Conservation (phyloP, 129 eudicot species). For the Flaveria brownii region DNA sequence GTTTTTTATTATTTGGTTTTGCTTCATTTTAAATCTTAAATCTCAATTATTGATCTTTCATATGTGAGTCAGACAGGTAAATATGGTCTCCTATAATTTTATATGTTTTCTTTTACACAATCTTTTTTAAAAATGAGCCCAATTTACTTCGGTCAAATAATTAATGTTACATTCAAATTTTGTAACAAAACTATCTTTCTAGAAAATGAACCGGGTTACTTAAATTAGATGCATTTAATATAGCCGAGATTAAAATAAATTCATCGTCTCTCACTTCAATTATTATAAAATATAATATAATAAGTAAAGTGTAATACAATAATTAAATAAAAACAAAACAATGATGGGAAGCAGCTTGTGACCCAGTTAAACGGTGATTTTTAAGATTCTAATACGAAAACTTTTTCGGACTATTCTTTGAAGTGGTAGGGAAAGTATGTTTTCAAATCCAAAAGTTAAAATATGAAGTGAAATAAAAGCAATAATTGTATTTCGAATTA, state of each 20-base stretch:
- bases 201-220: not conserved
- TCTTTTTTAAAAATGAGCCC: too few species aligned
- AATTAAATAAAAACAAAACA: conserved; percentile 20
- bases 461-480: conserved; percentile 15
- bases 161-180: not conserved
- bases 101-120: not conserved
- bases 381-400: conserved; percentile 29
- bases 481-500: conserved; percentile 18
- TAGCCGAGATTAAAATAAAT: not conserved
- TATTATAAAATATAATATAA: not conserved
- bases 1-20: conserved; percentile 9
- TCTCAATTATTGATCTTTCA: not conserved
- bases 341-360: conserved; percentile 38
- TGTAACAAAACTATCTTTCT: not conserved
- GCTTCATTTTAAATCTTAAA: conserved; percentile 7
- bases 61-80: not conserved
- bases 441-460: not conserved
- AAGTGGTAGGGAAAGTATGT: conserved; percentile 32
- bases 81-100: not conserved
- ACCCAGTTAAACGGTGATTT: conserved; percentile 30
- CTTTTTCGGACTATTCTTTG: conserved; percentile 23
- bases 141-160: too few species aligned
- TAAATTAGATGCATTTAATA: not conserved
- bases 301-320: not conserved
- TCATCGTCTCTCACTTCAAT: not conserved